These are phyloP conservation scores for Gossypium laxum DNA, from an alignment of 441 rosid genomes.

Conservation along the genomic window DNA sequence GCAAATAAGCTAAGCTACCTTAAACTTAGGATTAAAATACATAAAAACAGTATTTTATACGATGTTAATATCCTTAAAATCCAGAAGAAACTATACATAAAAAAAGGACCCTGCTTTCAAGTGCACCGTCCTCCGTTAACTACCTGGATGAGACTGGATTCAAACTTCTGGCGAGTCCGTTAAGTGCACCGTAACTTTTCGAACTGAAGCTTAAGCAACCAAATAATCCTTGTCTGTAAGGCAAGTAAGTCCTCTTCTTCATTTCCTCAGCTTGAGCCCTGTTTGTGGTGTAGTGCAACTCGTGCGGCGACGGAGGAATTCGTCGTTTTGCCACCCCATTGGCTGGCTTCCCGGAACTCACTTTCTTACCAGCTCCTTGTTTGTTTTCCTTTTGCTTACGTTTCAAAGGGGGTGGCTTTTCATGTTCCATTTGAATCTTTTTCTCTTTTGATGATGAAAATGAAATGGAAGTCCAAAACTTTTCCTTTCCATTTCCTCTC, in stretches of 20 bases:
- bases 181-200: conserved; percentile 37
- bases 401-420: neutral
- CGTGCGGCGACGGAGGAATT: conserved; percentile 31
- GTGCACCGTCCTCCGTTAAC: neutral
- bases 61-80: neutral
- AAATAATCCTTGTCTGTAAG: conserved; percentile 39
- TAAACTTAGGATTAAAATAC: neutral
- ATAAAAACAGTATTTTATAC: neutral
- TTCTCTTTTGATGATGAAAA: conserved; percentile 25
- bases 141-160: conserved; percentile 42
- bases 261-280: conserved; percentile 30
- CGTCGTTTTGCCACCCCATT: conserved; percentile 19
- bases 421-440: conserved; percentile 6
- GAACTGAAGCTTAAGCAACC: conserved; percentile 49
- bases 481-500: conserved; percentile 24
- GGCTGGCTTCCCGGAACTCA: conserved; percentile 10
- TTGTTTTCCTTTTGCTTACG: conserved; percentile 18
- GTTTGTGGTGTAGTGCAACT: conserved; percentile 31
- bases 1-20: neutral
- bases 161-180: conserved; percentile 37
- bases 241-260: conserved; percentile 32
- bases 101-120: neutral
- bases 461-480: conserved; percentile 26
- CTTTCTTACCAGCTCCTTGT: conserved; percentile 5
- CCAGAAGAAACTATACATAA: conserved; percentile 2